phyloP scores from a whole-genome alignment of 2,329 filamentous ascomycete genomes.

The Acephala macrosclerotiorum region DNA sequence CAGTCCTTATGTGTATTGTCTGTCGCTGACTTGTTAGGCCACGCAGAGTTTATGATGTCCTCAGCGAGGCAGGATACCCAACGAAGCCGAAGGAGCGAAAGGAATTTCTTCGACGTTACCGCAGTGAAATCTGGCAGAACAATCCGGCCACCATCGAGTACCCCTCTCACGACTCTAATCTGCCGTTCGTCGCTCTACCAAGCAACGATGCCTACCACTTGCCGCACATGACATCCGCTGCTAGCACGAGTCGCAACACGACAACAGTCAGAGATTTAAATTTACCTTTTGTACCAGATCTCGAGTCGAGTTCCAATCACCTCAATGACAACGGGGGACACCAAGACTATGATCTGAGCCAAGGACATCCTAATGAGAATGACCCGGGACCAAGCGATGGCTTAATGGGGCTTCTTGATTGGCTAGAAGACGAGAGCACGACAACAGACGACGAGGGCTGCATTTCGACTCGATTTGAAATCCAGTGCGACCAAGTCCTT shows the following conservation, averaged over 20 bases:
- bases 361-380: background rate
- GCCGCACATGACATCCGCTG: background rate
- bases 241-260: background rate
- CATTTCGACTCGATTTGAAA: background rate
- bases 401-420: background rate
- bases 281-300: background rate
- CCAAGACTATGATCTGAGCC: background rate
- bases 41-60: conserved; percentile 3
- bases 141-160: background rate
- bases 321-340: background rate
- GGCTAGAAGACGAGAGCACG: background rate
- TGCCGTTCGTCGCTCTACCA: background rate
- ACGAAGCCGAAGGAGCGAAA: background rate
- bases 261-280: background rate
- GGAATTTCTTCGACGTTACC: background rate
- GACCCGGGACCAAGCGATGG: background rate
- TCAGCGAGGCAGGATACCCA: background rate
- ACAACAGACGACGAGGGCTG: background rate
- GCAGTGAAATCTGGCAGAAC: background rate
- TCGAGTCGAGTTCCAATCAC: background rate
- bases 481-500: background rate
- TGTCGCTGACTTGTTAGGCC: background rate
- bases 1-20: background rate
- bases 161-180: background rate
- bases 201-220: background rate